Evolutionary conservation across 2,329 filamentous ascomycete species (phyloP), one percentile per base, ranked within the genome.

Genomic region (Ophiocordyceps sinensis): DNA sequence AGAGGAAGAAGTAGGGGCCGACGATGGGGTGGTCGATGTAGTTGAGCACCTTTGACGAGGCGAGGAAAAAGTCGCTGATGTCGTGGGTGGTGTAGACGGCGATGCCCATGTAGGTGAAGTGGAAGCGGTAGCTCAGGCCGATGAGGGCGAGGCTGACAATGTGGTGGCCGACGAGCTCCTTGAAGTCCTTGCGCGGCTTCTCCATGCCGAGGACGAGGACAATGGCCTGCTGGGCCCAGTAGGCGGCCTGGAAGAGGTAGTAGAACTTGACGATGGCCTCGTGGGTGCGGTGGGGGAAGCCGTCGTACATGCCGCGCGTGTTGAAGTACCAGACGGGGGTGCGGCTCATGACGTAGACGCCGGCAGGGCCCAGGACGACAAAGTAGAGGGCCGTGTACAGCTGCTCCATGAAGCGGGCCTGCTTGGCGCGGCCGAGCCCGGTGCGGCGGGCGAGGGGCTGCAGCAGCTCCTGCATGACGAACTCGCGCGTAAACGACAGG

Each of bases 251-350:
- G 53, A 95, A 83, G 47, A 96, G 71, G 60, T 96, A 96, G 66
- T 95, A 96, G 45, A 89, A 86, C 69, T 96, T 96, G 75, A 95
- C 87, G 32, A 73, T 53, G 43, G 70, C 84, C 47, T 84, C 80
- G 57, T 93, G 86, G 26, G 82, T 80, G 52, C 75, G 73, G 62
- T 95, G 88, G 5, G 88, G 88, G 60, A 86, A 94, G 15, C 68
- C 70, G 60, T 89, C 85, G 62, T 93, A 95, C 85, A 95, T 94
- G 60, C 78, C 85, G 26, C 67, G 70, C 2, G 85, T 91, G 65
- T 93, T 88, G 72, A 94, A 95, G 62, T 94, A 95, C 89, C 87
- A 95, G 35, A 95, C 78, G 8, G 87, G 81, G n/a, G 85, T 89
- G 47, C 75, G 73, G 55, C 75, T 82, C 88, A 96, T 95, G 58